Evolutionary conservation across 345 rosid species (phyloP).

Genomic region (Salix koriyanagi): DNA sequence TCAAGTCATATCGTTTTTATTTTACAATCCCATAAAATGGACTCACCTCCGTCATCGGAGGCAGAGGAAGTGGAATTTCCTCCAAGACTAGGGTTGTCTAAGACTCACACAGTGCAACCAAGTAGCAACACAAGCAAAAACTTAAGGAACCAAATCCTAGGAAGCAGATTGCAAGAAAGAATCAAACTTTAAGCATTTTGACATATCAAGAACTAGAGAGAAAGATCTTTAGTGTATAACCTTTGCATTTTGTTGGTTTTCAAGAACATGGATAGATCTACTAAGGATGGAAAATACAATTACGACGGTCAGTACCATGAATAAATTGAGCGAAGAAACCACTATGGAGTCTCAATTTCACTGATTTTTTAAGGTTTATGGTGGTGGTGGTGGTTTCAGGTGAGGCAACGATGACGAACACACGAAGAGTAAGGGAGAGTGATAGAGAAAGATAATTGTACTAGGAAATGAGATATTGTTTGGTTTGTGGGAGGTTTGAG

Average conservation of each 20-base stretch:
- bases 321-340: constrained; percentile 87
- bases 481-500: constrained; percentile 55
- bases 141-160: neutral
- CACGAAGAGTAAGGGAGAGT: constrained; percentile 33
- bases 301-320: constrained; percentile 69
- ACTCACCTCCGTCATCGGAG: too few species aligned
- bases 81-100: neutral
- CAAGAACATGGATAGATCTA: constrained; percentile 73
- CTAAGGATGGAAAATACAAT: constrained; percentile 73
- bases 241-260: neutral
- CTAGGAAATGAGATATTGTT: constrained; percentile 30
- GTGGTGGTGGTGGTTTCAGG: constrained; percentile 36
- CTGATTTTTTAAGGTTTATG: constrained; percentile 55
- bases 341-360: constrained; percentile 81
- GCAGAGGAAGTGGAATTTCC: too few species aligned
- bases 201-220: neutral
- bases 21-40: too few species aligned
- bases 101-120: neutral
- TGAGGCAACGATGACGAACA: constrained; percentile 54
- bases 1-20: too few species aligned
- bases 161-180: neutral
- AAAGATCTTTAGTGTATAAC: neutral
- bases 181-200: neutral
- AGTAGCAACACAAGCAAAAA: neutral
- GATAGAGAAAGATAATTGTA: constrained; percentile 19